Conservation (phyloP, 768 basidiomycete species). For the Auriscalpium orientale region DNA sequence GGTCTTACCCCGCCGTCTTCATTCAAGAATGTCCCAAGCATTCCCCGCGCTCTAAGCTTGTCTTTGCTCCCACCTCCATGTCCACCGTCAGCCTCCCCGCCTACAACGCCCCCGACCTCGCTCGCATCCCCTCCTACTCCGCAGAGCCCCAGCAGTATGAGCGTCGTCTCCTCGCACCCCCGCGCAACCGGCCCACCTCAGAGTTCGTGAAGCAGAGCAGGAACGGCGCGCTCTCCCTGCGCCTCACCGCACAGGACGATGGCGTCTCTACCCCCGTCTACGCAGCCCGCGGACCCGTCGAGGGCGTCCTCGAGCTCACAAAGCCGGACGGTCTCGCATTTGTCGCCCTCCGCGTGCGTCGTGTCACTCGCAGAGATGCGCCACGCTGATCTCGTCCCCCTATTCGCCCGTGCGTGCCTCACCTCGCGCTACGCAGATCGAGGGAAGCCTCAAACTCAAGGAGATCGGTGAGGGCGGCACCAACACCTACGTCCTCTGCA, state of each 20-base stretch:
- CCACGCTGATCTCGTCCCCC: too few species aligned
- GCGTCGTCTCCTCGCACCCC: neutral
- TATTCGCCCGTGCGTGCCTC: neutral
- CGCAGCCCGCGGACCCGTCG: constrained; percentile 4
- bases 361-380: too few species aligned
- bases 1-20: too few species aligned
- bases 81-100: constrained; percentile 9
- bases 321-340: constrained; percentile 9
- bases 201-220: constrained; percentile 15
- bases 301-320: constrained; percentile 8
- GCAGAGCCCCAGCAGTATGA: constrained; percentile 6
- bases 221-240: constrained; percentile 7
- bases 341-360: constrained; percentile 12
- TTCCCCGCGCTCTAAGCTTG: too few species aligned
- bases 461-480: constrained; percentile 44
- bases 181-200: neutral
- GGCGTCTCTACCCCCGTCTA: constrained; percentile 5
- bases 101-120: neutral
- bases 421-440: constrained; percentile 13
- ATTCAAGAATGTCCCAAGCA: too few species aligned
- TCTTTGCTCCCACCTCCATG: neutral
- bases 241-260: constrained; percentile 4
- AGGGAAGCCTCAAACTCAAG: constrained; percentile 20
- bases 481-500: constrained; percentile 41
- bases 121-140: constrained; percentile 4